These are phyloP conservation scores for Elaeis guineensis DNA, from an alignment of 176 grass and related monocot species.

Conservation along the genomic window DNA sequence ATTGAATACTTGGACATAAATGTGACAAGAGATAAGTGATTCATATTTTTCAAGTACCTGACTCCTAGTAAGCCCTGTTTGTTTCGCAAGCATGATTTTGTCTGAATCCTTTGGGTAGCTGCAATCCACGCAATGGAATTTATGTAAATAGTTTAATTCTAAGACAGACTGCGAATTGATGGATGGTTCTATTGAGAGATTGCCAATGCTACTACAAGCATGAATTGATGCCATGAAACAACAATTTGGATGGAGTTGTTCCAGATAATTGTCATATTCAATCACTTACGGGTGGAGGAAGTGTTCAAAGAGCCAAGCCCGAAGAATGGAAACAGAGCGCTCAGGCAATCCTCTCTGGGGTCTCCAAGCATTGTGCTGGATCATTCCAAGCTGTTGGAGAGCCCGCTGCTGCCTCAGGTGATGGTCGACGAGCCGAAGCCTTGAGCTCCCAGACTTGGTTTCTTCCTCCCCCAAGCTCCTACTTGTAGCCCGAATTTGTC, in stretches of 20 bases:
- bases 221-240: too few relatives aligned
- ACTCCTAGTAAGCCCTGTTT: conserved; percentile 91
- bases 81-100: conserved; percentile 98
- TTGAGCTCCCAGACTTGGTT: conserved; percentile 31
- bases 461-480: conserved; percentile 77
- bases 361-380: conserved; percentile 91
- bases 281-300: conserved; percentile 88
- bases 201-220: too few relatives aligned
- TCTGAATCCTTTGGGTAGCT: conserved; percentile 99
- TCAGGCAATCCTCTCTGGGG: conserved; percentile 88
- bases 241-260: too few relatives aligned
- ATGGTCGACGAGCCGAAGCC: conserved; percentile 90
- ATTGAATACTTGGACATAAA: too few relatives aligned
- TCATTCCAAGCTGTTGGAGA: conserved; percentile 94
- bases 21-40: too few relatives aligned
- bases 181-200: too few relatives aligned
- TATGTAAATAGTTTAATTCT: too few relatives aligned
- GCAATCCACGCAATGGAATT: conserved; percentile 4
- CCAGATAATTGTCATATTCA: background rate
- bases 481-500: conserved; percentile 60
- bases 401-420: conserved; percentile 91
- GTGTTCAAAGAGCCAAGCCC: conserved; percentile 98
- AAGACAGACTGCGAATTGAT: too few relatives aligned
- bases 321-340: conserved; percentile 91
- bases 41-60: conserved; percentile 35